Evolutionary conservation across 192 early-diverging fungal genomes (phyloP).

Genomic region (Coemansia erecta): DNA sequence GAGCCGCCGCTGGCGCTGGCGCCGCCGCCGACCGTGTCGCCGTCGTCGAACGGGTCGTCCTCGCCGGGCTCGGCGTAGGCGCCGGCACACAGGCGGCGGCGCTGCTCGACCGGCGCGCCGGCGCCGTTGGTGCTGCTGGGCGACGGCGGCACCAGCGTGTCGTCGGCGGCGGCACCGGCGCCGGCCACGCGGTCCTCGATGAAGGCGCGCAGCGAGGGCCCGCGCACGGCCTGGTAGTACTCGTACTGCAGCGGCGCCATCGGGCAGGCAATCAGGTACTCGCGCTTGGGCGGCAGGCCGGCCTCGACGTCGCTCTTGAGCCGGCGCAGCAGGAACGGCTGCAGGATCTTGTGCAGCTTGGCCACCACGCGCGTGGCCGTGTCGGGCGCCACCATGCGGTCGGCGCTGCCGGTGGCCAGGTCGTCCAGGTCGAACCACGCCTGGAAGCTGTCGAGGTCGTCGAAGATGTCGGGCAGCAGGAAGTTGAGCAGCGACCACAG

Average conservation of each 20-base stretch:
- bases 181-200: constrained; percentile 22
- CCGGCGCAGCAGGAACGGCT: constrained; percentile 62
- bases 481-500: constrained; percentile 97
- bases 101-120: neutral
- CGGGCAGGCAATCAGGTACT: constrained; percentile 80
- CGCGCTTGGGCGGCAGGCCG: constrained; percentile 85
- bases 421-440: constrained; percentile 83
- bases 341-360: constrained; percentile 86
- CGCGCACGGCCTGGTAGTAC: constrained; percentile 67
- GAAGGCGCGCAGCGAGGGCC: constrained; percentile 61
- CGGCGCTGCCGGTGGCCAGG: constrained; percentile 59
- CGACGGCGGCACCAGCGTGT: constrained; percentile 23
- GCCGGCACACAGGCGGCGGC: neutral
- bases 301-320: constrained; percentile 81
- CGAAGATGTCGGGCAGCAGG: constrained; percentile 93
- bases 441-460: constrained; percentile 81
- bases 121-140: constrained; percentile 7
- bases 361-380: constrained; percentile 65
- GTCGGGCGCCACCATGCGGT: constrained; percentile 66
- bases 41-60: constrained; percentile 15
- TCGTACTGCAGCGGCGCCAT: constrained; percentile 68
- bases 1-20: constrained; percentile 34
- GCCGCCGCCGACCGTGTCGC: neutral
- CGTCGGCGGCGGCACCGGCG: neutral
- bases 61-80: constrained; percentile 16